Evolutionary conservation across 2,329 filamentous ascomycete species (phyloP), one percentile per base, ranked within the genome.

Genomic region (Ceratocystis albifundus): DNA sequence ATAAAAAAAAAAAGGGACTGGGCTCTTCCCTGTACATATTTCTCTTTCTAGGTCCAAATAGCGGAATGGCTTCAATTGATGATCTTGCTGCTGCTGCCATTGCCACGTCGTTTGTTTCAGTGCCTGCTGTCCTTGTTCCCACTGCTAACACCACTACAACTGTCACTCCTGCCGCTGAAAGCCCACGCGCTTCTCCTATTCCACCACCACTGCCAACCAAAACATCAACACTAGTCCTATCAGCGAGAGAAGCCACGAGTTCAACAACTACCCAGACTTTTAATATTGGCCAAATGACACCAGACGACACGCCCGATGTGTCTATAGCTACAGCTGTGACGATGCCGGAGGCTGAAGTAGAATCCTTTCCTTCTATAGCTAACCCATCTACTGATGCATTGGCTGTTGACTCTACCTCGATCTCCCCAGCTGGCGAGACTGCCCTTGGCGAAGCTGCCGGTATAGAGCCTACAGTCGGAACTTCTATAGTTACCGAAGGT

Each of bases 61-160:
- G 22, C 17, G 53, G 59, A 63, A 77, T 80, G 78, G 74, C 78
- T 44, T 81, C 79, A 5, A 80, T 80, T 68, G 80, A 79, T 70
- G 79, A 81, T 66, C 75, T 80, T 46, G 79, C 79, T 22, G 77
- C 77, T 22, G 79, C 78, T 62, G 79, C 79, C 44, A 79, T 79
- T 28, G 77, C 77, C 57, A 75, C 75, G 45, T 76, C 77, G 10
- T 75, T 74, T 32, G 41, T 46, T 65, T 28, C 64, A 50, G 61
- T 32, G 32, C 64, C 55, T 50, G 44, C 55, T 50, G 44, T n/a
- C 71, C 71, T 64, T 72, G 71, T 61, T 71, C 71, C 69, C 70
- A 44, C 67, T 71, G 72, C 65, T 64, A 71, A 62, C 65, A 46
- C 65, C 55, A 48, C 69, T 41, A 61, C 45, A 45, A 53, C 10